Percentiles rank a stretch among this genome's conserved stretches.
Conservation (phyloP, 2,329 filamentous ascomycete species). For the Xylaria sp. region DNA sequence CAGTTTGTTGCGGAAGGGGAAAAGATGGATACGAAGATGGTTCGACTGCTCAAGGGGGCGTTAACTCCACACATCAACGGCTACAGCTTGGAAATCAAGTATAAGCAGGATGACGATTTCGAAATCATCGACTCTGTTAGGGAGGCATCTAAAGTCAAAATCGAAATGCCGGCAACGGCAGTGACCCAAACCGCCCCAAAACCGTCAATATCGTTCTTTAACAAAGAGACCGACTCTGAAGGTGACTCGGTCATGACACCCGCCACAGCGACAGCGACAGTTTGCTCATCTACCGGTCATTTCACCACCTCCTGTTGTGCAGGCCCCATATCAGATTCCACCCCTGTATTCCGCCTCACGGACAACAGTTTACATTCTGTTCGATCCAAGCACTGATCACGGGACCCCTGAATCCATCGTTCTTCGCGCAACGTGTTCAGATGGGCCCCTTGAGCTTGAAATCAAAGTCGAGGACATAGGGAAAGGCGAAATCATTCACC, state of each 20-base stretch:
- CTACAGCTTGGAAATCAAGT: constrained; percentile 21
- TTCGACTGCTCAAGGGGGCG: constrained; percentile 24
- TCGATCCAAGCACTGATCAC: constrained; percentile 18
- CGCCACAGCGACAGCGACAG: not conserved
- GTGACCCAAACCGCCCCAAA: not conserved
- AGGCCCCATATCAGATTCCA: constrained; percentile 14
- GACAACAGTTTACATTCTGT: constrained; percentile 23
- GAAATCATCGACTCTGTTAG: constrained; percentile 14
- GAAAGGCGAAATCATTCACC: constrained; percentile 25
- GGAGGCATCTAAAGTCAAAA: not conserved
- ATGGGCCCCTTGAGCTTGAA: constrained; percentile 25
- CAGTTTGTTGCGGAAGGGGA: constrained; percentile 23
- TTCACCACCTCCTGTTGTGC: constrained; percentile 14
- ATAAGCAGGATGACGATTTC: constrained; percentile 14
- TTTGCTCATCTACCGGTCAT: constrained; percentile 12
- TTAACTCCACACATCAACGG: constrained; percentile 20
- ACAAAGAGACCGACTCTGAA: not conserved
- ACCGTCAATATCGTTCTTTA: constrained; percentile 17
- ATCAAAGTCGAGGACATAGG: constrained; percentile 24
- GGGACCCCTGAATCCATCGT: constrained; percentile 19
- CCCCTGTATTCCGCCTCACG: constrained; percentile 23
- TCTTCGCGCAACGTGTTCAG: constrained; percentile 16
- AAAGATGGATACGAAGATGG: constrained; percentile 25
- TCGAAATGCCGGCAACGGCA: not conserved
- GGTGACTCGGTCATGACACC: not conserved